Percentiles rank a stretch among this genome's conserved stretches.
These are phyloP conservation scores for Sungouiozyma ichnusensis DNA, from an alignment of 805 yeast genomes.

Conservation along the genomic window DNA sequence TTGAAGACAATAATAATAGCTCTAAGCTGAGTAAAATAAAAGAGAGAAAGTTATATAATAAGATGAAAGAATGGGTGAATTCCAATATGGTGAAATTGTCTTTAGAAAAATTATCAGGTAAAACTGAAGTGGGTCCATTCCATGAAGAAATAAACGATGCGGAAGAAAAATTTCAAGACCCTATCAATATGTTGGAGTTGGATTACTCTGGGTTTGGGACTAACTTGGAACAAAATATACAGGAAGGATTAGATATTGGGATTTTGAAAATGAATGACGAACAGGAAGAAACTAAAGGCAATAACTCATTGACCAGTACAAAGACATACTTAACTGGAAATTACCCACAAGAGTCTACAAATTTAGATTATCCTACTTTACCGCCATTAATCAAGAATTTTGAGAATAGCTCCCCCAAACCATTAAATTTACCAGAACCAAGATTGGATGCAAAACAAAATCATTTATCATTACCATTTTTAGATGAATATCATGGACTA, in stretches of 20 bases:
- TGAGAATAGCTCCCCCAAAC: background rate
- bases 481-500: background rate
- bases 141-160: background rate
- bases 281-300: background rate
- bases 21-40: background rate
- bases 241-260: background rate
- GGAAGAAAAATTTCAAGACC: background rate
- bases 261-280: background rate
- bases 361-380: slow-evolving; percentile 8
- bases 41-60: background rate
- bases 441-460: background rate
- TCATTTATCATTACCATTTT: background rate
- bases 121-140: background rate
- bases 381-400: background rate
- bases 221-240: background rate
- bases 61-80: background rate
- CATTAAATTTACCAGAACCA: background rate
- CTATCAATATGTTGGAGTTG: background rate
- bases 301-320: slow-evolving; percentile 6
- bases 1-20: background rate
- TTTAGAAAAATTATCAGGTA: background rate
- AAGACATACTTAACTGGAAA: slow-evolving; percentile 22
- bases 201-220: background rate
- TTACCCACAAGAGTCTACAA: slow-evolving; percentile 6
- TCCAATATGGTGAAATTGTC: background rate